Base-by-base conservation (phyloP, 306 rosid genomes). In the Cucumis hystrix region DNA sequence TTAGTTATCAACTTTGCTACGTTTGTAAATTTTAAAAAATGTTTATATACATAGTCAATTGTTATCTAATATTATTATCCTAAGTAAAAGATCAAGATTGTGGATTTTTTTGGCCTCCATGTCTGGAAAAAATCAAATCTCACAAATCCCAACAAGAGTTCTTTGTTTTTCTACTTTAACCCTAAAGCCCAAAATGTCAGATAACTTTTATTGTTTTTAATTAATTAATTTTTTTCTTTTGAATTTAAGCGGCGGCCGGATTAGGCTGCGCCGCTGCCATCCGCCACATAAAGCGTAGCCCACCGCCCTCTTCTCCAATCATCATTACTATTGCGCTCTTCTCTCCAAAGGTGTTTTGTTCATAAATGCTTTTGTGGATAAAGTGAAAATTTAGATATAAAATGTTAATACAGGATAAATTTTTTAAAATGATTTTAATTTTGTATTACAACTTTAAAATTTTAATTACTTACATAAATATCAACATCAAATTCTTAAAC, bases 241-340 rank as follows among this genome's bases (percentile, higher is more conserved):
- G 7, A 8, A 47, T 47, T 15, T 51, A 3, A 67, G 54, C 55
- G 58, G 56, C 73, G 0, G 73, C 73, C 52, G 73, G 52, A 18
- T 18, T 66, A 66, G 73, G 10, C 73, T 66, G 73, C 73, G 28
- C 73, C 73, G 73, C 73, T 66, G 73, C 52, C 73, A 39, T 66
- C 73, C 73, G 73, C 73, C 52, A 18, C 49, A 41, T 16, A 40
- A 33, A 4, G 16, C 52, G 56, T 4, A 18, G n/a, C 37, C 75
- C 55, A 23, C 56, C 75, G 75, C 20, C 58, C 57, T 21, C 56
- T 69, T 7, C 75, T 69, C 56, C 39, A 45, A 69, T 69, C 56
- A 69, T 69, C 57, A 69, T n/a, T 69, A 69, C 75, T 40, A 43
- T 21, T 11, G 45, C 40, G 75, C 8, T 14, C 25, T 14, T 66